phyloP scores from a whole-genome alignment of 176 grass and related monocot species.

The Raddia guianensis region DNA sequence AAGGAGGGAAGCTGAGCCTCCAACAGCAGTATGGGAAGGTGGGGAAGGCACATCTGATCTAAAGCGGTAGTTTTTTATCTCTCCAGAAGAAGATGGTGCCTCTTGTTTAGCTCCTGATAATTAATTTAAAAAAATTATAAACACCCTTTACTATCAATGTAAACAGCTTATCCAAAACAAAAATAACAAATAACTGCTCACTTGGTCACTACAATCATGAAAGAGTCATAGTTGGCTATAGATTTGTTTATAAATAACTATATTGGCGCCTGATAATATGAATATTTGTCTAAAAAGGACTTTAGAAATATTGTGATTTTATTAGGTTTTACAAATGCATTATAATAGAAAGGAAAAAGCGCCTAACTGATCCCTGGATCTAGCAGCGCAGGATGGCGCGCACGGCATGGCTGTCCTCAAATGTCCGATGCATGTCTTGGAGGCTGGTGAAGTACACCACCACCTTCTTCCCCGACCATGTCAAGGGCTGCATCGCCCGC shows the following conservation, averaged over 20 bases:
- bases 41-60: constrained; percentile 86
- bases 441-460: too few relatives aligned
- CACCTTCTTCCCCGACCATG: too few relatives aligned
- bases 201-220: background rate
- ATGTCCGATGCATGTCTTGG: too few relatives aligned
- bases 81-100: constrained; percentile 52
- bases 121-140: constrained; percentile 29
- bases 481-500: too few relatives aligned
- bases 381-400: too few relatives aligned
- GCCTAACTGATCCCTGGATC: too few relatives aligned
- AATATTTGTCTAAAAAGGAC: background rate
- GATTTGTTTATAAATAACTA: background rate
- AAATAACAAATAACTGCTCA: constrained; percentile 11
- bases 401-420: too few relatives aligned
- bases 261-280: background rate
- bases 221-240: background rate
- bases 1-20: constrained; percentile 88
- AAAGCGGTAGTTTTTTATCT: constrained; percentile 75
- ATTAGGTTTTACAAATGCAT: background rate
- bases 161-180: background rate
- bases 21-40: constrained; percentile 81
- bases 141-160: constrained; percentile 2
- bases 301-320: background rate
- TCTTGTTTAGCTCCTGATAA: constrained; percentile 53
- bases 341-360: background rate